Percentiles rank a stretch among this genome's conserved stretches.
Conservation (phyloP, 2,329 filamentous ascomycete species). For the Beauveria bassiana region DNA sequence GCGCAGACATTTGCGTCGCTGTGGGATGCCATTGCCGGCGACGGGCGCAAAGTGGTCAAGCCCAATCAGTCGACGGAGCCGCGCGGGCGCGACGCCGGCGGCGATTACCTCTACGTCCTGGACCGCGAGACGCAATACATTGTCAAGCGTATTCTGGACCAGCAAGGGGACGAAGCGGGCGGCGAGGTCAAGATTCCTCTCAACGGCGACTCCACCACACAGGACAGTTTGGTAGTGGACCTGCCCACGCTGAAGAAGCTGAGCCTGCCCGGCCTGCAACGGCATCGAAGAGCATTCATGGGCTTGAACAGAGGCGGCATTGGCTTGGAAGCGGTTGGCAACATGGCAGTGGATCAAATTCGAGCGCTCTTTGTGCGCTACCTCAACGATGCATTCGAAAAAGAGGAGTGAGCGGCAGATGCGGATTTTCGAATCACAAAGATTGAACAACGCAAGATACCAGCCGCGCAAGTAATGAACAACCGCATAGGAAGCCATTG, state of each 20-base stretch:
- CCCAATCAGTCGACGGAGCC: slow-evolving; percentile 71
- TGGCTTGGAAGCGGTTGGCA: slow-evolving; percentile 46
- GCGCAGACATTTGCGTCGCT: slow-evolving; percentile 52
- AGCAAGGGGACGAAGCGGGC: slow-evolving; percentile 61
- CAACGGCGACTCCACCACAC: slow-evolving; percentile 20
- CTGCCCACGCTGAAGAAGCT: slow-evolving; percentile 56
- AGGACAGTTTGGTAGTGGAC: slow-evolving; percentile 50
- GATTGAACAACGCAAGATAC: background rate
- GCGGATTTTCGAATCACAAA: background rate
- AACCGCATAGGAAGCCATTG: background rate
- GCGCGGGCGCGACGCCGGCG: slow-evolving; percentile 51
- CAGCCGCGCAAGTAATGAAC: background rate
- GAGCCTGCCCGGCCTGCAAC: slow-evolving; percentile 67
- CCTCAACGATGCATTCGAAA: slow-evolving; percentile 57
- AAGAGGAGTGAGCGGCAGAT: slow-evolving; percentile 35
- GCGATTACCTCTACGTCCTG: slow-evolving; percentile 73
- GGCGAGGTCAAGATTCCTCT: slow-evolving; percentile 45
- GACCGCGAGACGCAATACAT: slow-evolving; percentile 74
- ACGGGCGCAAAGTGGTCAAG: slow-evolving; percentile 53
- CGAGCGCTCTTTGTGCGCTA: slow-evolving; percentile 59
- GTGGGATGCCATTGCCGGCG: slow-evolving; percentile 67
- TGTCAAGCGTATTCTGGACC: slow-evolving; percentile 60
- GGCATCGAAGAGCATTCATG: slow-evolving; percentile 70
- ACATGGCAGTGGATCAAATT: slow-evolving; percentile 46
- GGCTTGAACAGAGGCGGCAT: slow-evolving; percentile 65